These are phyloP conservation scores for Durotheca rogersii DNA, from an alignment of 495 filamentous ascomycete genomes.

Conservation along the genomic window DNA sequence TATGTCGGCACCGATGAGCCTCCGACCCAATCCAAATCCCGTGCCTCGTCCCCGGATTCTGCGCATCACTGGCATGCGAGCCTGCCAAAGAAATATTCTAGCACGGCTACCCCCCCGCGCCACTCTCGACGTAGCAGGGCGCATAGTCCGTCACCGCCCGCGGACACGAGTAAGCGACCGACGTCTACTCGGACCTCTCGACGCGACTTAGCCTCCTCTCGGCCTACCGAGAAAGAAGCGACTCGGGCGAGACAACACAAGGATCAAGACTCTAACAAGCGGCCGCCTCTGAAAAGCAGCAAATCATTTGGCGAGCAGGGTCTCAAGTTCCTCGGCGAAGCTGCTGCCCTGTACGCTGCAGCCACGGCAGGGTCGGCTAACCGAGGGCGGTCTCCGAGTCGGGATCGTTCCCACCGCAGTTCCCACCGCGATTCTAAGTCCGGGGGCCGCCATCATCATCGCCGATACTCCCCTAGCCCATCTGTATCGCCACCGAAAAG, in stretches of 20 bases:
- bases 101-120: slow-evolving; percentile 34
- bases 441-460: slow-evolving; percentile 17
- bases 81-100: slow-evolving; percentile 16
- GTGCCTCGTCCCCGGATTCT: slow-evolving; percentile 6
- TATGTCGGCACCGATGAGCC: slow-evolving; percentile 35
- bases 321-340: slow-evolving; percentile 32
- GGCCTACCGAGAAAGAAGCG: slow-evolving; percentile 3
- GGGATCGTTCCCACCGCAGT: slow-evolving; percentile 12
- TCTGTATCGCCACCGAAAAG: slow-evolving; percentile 28
- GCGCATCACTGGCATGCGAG: slow-evolving; percentile 14
- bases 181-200: slow-evolving; percentile 20
- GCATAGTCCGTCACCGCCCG: slow-evolving; percentile 9
- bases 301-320: slow-evolving; percentile 31
- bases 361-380: slow-evolving; percentile 21
- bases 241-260: slow-evolving; percentile 9
- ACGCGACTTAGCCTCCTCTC: slow-evolving; percentile 17
- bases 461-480: slow-evolving; percentile 24
- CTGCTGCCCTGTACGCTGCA: slow-evolving; percentile 32
- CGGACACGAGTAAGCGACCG: slow-evolving; percentile 6
- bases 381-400: slow-evolving; percentile 23
- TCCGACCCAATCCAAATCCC: slow-evolving; percentile 7
- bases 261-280: slow-evolving; percentile 14
- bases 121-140: slow-evolving; percentile 15
- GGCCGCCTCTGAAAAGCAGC: slow-evolving; percentile 22
- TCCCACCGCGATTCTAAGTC: slow-evolving; percentile 12